Conservation (phyloP, 345 rosid species). For the Xanthoceras sorbifolium region DNA sequence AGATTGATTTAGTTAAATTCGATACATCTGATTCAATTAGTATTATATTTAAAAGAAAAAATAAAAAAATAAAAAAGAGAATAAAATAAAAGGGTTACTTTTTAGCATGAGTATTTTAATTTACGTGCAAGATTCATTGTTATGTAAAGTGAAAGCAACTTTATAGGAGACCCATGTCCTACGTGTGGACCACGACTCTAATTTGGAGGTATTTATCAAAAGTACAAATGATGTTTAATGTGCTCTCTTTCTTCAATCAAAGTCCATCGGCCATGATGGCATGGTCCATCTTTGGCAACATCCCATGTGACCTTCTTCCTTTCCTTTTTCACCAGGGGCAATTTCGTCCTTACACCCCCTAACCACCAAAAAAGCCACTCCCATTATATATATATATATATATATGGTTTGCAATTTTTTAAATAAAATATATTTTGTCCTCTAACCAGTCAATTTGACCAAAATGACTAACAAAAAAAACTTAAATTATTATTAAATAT, state of each 20-base stretch:
- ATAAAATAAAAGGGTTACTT: not conserved
- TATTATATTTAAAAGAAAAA: too few relatives aligned
- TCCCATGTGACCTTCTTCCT: slow-evolving; percentile 39
- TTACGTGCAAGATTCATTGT: slow-evolving; percentile 1
- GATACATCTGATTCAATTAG: too few relatives aligned
- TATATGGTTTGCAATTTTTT: too few relatives aligned
- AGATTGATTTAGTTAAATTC: too few relatives aligned
- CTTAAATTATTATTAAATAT: too few relatives aligned
- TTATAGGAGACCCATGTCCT: slow-evolving; percentile 21
- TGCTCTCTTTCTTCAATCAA: not conserved
- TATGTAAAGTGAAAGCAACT: slow-evolving; percentile 23
- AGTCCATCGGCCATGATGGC: slow-evolving; percentile 18
- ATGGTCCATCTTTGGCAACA: slow-evolving; percentile 31
- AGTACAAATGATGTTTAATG: slow-evolving; percentile 32
- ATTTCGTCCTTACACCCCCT: not conserved
- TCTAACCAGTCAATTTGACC: not conserved
- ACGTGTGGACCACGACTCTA: slow-evolving; percentile 41
- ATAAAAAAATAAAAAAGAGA: too few relatives aligned
- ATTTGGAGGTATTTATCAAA: slow-evolving; percentile 29
- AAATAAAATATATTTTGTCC: too few relatives aligned
- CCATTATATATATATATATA: too few relatives aligned
- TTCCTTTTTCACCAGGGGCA: not conserved
- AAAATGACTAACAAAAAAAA: too few relatives aligned
- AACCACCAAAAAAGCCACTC: too few relatives aligned
- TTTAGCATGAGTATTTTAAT: not conserved